Base-by-base conservation (phyloP, 1,284 basidiomycete species). In the Cutaneotrichosporon mucoides region DNA sequence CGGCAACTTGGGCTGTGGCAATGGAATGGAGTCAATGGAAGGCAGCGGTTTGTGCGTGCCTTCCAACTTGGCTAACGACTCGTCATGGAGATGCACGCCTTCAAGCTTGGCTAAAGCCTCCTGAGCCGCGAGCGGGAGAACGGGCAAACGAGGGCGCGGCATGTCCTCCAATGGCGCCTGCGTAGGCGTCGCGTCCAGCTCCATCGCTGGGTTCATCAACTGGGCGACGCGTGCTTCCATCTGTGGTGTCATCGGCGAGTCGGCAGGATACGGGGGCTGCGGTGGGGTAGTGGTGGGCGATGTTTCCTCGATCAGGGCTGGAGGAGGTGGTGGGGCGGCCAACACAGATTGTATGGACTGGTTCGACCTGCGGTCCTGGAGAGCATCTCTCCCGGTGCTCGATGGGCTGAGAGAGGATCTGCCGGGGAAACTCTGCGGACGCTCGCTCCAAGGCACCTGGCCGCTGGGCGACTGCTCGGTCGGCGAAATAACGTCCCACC, bases 401-500 rank as follows among this genome's bases (percentile, higher is more conserved):
- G 40, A 9, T 13, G 50, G 10, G 12, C 50, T 33, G n/a, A 40
- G 16, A 33, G 50, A n/a, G 6, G 38, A 52, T 6, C 37, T n/a
- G 5, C 33, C 40, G 15, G 38, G 6, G 38, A 15, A 33, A 38
- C 50, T 52, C 50, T 41, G 13, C 35, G 15, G 15, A 9, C 24
- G 15, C 3, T 33, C 37, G 13, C 24, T 24, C 24, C 24, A 34
- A 4, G 15, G 6, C 50, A 12, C 12, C 8, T n/a, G 41, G n/a
- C 12, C 40, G 2, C 16, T 37, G 10, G 54, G 45, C 3, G 54
- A 55, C 1, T n/a, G 35, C 16, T 47, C 46, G 6, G 51, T 34
- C 34, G 59, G 42, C 33, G 60, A 55, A 15, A 62, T 42, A 5
- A 62, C 53, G 10, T 62, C 56, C 60, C 60, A 62, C 60, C 60